phyloP scores from a whole-genome alignment of 805 yeast species.

The Kodamaea leandrae region DNA sequence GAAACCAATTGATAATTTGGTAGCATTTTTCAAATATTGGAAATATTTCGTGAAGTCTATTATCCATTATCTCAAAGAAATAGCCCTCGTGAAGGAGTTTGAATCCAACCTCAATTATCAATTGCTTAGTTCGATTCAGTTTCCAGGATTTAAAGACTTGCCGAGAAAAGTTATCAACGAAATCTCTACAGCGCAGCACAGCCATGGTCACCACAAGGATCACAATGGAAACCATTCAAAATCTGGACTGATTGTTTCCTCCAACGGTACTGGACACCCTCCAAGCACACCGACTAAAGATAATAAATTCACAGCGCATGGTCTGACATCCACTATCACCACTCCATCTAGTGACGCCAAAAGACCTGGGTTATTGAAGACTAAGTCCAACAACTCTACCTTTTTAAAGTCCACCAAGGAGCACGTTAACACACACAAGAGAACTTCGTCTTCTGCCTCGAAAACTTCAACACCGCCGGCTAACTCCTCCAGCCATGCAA shows the following conservation, averaged over 20 bases:
- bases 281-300: slow-evolving; percentile 11
- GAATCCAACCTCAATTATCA: slow-evolving; percentile 36
- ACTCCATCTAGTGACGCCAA: slow-evolving; percentile 8
- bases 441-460: slow-evolving; percentile 12
- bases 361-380: slow-evolving; percentile 24
- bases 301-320: not conserved
- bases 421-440: slow-evolving; percentile 15
- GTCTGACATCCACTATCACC: not conserved
- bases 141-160: slow-evolving; percentile 46
- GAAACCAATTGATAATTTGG: slow-evolving; percentile 38
- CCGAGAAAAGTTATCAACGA: slow-evolving; percentile 19
- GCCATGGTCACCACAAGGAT: not conserved
- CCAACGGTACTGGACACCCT: not conserved
- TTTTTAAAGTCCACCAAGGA: slow-evolving; percentile 19
- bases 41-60: slow-evolving; percentile 38
- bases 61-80: slow-evolving; percentile 39
- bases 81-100: slow-evolving; percentile 47
- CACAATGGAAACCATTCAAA: not conserved
- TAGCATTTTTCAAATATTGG: slow-evolving; percentile 40
- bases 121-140: slow-evolving; percentile 36
- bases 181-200: not conserved
- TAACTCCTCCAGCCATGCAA: not conserved
- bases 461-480: not conserved
- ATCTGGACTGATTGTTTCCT: not conserved
- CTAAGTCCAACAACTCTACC: slow-evolving; percentile 22